These are phyloP conservation scores for Vigna radiata DNA, from an alignment of 306 rosid species.

Conservation along the genomic window DNA sequence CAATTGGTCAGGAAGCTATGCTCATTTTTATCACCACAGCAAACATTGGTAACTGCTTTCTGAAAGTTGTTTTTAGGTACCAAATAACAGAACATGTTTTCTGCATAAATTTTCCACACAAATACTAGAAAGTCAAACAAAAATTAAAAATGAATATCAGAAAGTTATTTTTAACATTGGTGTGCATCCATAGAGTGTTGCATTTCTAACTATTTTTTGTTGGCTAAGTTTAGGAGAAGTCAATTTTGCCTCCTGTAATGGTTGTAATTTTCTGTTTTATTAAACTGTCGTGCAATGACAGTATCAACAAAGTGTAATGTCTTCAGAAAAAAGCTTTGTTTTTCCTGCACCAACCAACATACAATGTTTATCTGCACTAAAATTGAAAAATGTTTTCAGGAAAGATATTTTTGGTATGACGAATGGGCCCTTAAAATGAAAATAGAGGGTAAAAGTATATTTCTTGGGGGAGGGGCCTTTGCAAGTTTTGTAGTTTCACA, in stretches of 20 bases:
- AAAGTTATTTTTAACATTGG: neutral
- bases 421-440: neutral
- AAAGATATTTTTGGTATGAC: neutral
- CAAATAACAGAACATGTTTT: slow-evolving; percentile 2
- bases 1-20: slow-evolving; percentile 10
- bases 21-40: neutral
- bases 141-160: neutral
- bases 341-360: neutral
- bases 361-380: neutral
- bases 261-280: slow-evolving; percentile 3
- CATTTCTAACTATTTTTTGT: neutral
- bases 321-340: neutral
- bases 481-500: slow-evolving; percentile 17
- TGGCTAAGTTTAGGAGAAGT: neutral
- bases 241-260: neutral
- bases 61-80: neutral
- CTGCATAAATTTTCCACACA: neutral
- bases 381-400: neutral
- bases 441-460: neutral
- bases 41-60: neutral
- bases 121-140: neutral
- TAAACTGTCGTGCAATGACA: neutral
- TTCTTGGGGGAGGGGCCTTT: neutral
- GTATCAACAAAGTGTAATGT: neutral
- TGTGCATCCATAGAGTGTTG: neutral